Evolutionary conservation across 2,329 filamentous ascomycete genomes (phyloP).

Genomic region (Fusarium staphyleae): DNA sequence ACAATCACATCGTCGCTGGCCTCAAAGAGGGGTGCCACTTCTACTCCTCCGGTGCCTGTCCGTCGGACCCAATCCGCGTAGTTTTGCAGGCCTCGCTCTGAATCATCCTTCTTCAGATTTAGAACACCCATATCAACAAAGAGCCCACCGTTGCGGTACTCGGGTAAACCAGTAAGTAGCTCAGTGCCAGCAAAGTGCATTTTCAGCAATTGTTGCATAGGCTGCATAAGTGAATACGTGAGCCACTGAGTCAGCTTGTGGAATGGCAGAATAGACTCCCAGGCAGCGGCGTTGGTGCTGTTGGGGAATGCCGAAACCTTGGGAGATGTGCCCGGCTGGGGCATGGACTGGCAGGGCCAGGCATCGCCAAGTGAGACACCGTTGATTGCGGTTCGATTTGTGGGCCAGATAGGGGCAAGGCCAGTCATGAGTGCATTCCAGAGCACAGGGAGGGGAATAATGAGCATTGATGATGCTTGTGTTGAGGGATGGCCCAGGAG

Average conservation of each 20-base stretch:
- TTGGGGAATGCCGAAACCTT: constrained; percentile 40
- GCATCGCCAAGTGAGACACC: constrained; percentile 89
- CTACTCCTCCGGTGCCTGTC: constrained; percentile 68
- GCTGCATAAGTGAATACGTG: constrained; percentile 90
- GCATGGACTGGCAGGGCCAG: constrained; percentile 89
- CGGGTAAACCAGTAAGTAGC: constrained; percentile 84
- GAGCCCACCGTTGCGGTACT: constrained; percentile 91
- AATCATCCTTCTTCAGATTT: constrained; percentile 74
- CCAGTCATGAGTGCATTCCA: constrained; percentile 93
- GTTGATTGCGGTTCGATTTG: constrained; percentile 84
- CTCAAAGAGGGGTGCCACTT: constrained; percentile 66
- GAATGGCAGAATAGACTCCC: constrained; percentile 86
- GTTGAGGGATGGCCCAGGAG: constrained; percentile 92
- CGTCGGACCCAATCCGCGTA: constrained; percentile 72
- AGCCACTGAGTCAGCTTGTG: constrained; percentile 97
- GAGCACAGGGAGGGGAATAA: constrained; percentile 84
- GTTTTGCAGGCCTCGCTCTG: constrained; percentile 71
- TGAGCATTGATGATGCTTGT: constrained; percentile 85
- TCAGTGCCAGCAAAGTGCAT: constrained; percentile 83
- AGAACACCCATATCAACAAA: constrained; percentile 85
- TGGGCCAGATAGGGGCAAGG: constrained; percentile 86
- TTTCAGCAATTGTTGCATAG: constrained; percentile 81
- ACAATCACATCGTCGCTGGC: constrained; percentile 68
- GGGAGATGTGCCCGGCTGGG: constrained; percentile 58
- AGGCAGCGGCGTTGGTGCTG: constrained; percentile 48